These are phyloP conservation scores for Hypoxylon sp. DNA, from an alignment of 2,329 filamentous ascomycete genomes.

Conservation along the genomic window DNA sequence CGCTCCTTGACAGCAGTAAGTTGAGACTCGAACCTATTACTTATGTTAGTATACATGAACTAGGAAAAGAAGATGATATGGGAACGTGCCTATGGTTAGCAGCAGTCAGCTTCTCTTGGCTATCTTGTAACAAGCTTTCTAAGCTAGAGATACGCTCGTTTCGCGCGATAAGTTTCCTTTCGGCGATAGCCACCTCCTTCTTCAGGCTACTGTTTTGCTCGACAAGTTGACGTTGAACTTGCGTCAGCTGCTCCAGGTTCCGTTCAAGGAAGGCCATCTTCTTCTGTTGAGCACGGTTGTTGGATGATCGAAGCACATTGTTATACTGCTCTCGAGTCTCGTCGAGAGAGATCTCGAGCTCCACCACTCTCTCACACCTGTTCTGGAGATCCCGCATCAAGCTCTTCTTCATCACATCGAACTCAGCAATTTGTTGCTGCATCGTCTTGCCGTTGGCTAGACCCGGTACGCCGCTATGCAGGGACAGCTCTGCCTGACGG, in stretches of 20 bases:
- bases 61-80: constrained; percentile 6
- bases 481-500: constrained; percentile 87
- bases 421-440: constrained; percentile 97
- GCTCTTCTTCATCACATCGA: constrained; percentile 99
- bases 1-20: constrained; percentile 97
- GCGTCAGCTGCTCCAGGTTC: constrained; percentile 96
- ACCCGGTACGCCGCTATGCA: constrained; percentile 72
- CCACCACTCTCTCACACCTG: constrained; percentile 95
- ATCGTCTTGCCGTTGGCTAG: constrained; percentile 88
- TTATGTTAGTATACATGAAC: constrained; percentile 41
- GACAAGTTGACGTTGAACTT: constrained; percentile 95
- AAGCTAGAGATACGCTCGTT: constrained; percentile 97
- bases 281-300: constrained; percentile 99
- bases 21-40: constrained; percentile 89
- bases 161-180: constrained; percentile 93
- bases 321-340: constrained; percentile 99
- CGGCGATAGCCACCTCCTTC: constrained; percentile 98
- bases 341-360: constrained; percentile 96
- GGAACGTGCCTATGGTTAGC: constrained; percentile 90
- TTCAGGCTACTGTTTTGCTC: constrained; percentile 97
- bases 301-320: constrained; percentile 93
- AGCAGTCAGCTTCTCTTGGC: constrained; percentile 96
- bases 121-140: constrained; percentile 91
- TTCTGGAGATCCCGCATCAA: constrained; percentile 99
- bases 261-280: constrained; percentile 99